Evolutionary conservation across 768 basidiomycete genomes (phyloP), one percentile per base, ranked within the genome.

Genomic region (Astraeus odoratus): DNA sequence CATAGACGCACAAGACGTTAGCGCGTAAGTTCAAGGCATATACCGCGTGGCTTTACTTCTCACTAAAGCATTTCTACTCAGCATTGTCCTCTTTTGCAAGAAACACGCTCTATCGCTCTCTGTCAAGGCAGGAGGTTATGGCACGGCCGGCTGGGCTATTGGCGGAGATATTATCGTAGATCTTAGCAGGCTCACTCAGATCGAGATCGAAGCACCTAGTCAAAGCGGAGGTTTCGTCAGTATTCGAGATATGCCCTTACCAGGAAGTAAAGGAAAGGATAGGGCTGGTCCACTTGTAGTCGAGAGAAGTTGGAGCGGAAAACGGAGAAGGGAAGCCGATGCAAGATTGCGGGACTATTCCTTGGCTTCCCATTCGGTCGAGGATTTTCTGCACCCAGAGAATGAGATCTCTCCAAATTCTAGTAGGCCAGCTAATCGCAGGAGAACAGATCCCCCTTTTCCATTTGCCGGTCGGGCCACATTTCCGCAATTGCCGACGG

Each of bases 91-190:
- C 10, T 92, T 94, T 63, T 93, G 90, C 57, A 65, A 60, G n/a
- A 77, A 78, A 43, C 73, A 91, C 56, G 65, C 66, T 0, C 67
- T 94, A 3, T 80, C 83, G 8, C 77, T 85, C 5, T 91, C 88
- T 8, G 75, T 92, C 54, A 92, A 90, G 60, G 86, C 88, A 1
- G 93, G 93, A 20, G 93, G 93, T 0, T 93, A 86, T 58, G 93
- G 91, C 5, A 93, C 87, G 1, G 88, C 83, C 8, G 92, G 90
- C 1, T 91, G 90, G 86, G 79, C 88, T 38, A 77, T 94, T 43
- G 81, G 80, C 13, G 93, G 93, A 29, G 84, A 94, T 55, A 70
- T 95, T 46, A 81, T 95, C 57, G 64, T 94, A 52, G 93, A 95
- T 66, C 65, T 95, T 39, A 77, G 73, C 55, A 77, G 73, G 53